phyloP scores from a whole-genome alignment of 768 basidiomycete species.

The Psilocybe cyanescens region DNA sequence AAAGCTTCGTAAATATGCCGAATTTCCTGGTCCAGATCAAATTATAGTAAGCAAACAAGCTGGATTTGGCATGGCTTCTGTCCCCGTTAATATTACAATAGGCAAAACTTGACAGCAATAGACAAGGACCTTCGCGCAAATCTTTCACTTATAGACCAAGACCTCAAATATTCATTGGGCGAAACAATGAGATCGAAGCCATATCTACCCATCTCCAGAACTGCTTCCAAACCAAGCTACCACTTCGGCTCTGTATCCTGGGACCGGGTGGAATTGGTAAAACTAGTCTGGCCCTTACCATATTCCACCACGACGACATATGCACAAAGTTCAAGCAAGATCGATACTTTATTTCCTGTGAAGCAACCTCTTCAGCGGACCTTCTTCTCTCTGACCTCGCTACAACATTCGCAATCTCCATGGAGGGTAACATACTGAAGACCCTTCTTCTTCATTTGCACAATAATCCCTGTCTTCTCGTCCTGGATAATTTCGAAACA shows the following conservation, averaged over 20 bases:
- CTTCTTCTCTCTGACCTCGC: constrained; percentile 27
- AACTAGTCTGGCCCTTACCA: constrained; percentile 30
- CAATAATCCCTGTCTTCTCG: constrained; percentile 21
- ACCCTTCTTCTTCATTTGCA: constrained; percentile 16
- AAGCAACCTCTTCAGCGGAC: constrained; percentile 25
- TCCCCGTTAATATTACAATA: too few relatives aligned
- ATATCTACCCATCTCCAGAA: constrained; percentile 19
- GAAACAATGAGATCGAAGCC: constrained; percentile 22
- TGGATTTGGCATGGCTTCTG: too few relatives aligned
- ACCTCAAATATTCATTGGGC: constrained; percentile 29
- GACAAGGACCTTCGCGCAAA: neutral
- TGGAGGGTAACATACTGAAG: constrained; percentile 18
- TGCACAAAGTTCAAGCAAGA: constrained; percentile 16
- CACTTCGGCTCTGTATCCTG: constrained; percentile 28
- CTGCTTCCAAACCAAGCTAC: neutral
- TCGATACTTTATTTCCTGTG: constrained; percentile 33
- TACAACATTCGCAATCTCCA: constrained; percentile 16
- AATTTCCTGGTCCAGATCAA: neutral
- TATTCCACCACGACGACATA: constrained; percentile 25
- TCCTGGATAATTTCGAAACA: constrained; percentile 38
- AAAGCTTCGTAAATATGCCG: constrained; percentile 7
- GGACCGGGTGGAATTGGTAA: constrained; percentile 37
- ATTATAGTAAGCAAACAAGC: neutral
- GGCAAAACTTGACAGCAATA: too few relatives aligned
- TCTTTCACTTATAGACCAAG: constrained; percentile 12